Conservation (phyloP, 805 yeast species). For the Monosporozyma solicola region DNA sequence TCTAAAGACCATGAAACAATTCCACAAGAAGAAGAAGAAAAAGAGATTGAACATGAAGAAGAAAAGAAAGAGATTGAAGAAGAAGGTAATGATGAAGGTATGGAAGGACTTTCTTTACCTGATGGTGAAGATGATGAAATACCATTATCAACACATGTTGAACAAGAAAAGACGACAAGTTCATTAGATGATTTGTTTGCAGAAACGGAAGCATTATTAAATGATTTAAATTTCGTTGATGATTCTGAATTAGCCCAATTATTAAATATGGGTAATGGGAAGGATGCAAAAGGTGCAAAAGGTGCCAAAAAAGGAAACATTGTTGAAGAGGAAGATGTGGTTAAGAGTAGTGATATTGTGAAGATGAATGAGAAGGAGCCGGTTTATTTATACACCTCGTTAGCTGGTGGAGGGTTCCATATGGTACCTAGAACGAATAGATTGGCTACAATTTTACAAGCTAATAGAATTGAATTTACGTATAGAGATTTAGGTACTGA, state of each 20-base stretch:
- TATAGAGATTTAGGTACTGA: constrained; percentile 81
- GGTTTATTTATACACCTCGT: constrained; percentile 70
- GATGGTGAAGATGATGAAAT: not conserved
- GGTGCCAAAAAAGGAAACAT: not conserved
- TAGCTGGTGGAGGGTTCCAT: constrained; percentile 79
- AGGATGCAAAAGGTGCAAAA: not conserved
- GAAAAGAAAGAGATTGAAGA: not conserved
- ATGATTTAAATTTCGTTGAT: constrained; percentile 20
- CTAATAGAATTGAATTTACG: constrained; percentile 58
- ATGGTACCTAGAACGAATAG: constrained; percentile 71
- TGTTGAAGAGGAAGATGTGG: not conserved
- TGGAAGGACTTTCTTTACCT: too few species aligned
- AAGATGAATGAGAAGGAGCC: constrained; percentile 41
- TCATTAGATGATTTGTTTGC: constrained; percentile 14
- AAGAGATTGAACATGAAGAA: not conserved
- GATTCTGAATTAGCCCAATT: constrained; percentile 16
- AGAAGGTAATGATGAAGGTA: too few species aligned
- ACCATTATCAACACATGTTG: not conserved
- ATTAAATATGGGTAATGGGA: constrained; percentile 3
- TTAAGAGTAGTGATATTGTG: constrained; percentile 13
- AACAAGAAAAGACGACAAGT: not conserved
- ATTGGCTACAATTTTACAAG: constrained; percentile 62
- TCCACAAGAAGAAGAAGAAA: too few species aligned
- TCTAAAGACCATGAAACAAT: too few species aligned
- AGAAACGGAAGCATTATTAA: constrained; percentile 28